Base-by-base conservation (phyloP, 2,329 filamentous ascomycete genomes). In the Aspergillaceae sp. region DNA sequence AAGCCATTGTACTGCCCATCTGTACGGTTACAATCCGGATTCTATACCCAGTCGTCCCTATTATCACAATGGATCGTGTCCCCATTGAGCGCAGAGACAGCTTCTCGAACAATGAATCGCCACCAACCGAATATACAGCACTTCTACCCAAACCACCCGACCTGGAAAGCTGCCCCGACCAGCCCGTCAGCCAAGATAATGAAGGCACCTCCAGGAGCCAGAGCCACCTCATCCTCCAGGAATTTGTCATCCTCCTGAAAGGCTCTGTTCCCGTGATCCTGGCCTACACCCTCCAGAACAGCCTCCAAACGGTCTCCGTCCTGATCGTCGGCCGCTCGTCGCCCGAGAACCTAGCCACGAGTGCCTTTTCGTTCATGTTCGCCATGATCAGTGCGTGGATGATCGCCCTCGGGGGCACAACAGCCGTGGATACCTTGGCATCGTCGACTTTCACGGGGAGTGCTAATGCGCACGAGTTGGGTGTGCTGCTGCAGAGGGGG, bases 311-410 rank as follows among this genome's bases (percentile, higher is more conserved):
- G 0, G 63, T 86, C 1, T 92, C 87, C 0, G 86, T 94, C 4
- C 70, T 94, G 40, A 82, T 94, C 34, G 87, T 87, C 3, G 88
- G 88, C 7, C 81, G 86, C 2, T 71, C 88, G 0, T 90, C 85
- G 0, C 83, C 88, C 1, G 84, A 92, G 64, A 82, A 87, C 1
- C 71, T 94, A 5, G 86, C 88, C 0, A 86, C 84, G 0, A 84
- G 87, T 1, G 87, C 88, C 0, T 94, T 94, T 59, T 86, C 85
- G 2, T 91, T 92, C 71, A 94, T 94, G 88, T 94, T 94, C 56
- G 88, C 88, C 45, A 89, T 91, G 85, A 82, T 85, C 26, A 88
- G 87, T 1, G 88, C 83, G 0, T 94, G 88, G 87, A 76, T 94
- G 34, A 86, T 94, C 48, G 88, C 83, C 0, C 76, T 94, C 3